Conservation (phyloP, 108 stramenopile species). For the Pseudonitzschia pungens region DNA sequence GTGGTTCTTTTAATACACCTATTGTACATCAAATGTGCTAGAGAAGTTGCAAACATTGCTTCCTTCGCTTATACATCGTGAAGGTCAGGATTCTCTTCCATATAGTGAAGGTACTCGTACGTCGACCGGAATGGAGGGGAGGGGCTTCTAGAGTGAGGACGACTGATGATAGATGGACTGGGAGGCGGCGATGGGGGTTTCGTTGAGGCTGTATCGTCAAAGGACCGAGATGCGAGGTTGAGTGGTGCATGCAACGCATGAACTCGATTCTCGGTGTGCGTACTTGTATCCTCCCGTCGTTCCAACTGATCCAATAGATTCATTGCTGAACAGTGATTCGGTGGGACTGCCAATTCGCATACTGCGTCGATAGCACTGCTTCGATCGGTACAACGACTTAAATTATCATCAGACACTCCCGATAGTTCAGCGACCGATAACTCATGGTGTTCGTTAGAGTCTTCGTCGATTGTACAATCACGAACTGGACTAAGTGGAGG, state of each 20-base stretch:
- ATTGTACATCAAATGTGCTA: too few relatives aligned
- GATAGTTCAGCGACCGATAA: neutral
- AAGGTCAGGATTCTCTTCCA: neutral
- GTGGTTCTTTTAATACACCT: too few relatives aligned
- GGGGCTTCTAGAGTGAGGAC: neutral
- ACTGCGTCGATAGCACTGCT: slow-evolving; percentile 11
- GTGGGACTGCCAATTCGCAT: neutral
- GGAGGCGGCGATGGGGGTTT: neutral
- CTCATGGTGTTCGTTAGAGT: neutral
- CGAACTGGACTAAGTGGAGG: neutral
- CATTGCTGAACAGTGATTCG: neutral
- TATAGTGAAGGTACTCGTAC: slow-evolving; percentile 1
- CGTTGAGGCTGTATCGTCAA: neutral
- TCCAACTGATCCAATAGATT: too few relatives aligned
- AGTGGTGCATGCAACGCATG: neutral
- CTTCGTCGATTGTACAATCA: neutral
- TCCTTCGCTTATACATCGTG: too few relatives aligned
- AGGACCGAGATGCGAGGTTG: neutral
- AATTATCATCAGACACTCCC: neutral
- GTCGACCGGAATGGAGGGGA: slow-evolving; percentile 1
- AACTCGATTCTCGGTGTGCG: neutral
- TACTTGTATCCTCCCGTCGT: too few relatives aligned
- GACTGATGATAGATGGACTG: neutral
- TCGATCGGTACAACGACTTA: neutral
- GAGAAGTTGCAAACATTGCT: too few relatives aligned